Evolutionary conservation across 2,329 filamentous ascomycete genomes (phyloP), one percentile per base, ranked within the genome.

Genomic region (Orbilia quercus): DNA sequence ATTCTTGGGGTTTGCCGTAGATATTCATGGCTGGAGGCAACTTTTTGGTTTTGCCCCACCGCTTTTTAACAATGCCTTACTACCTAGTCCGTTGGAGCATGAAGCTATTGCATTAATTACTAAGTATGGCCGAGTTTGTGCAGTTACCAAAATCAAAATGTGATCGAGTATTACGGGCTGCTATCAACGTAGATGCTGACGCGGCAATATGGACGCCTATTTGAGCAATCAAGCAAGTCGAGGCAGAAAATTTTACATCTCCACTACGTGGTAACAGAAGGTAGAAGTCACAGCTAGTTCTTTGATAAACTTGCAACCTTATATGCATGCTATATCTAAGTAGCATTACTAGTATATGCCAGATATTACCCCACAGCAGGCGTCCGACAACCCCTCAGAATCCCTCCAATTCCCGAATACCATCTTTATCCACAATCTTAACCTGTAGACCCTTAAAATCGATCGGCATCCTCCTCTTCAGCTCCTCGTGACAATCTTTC

Each of bases 381-480:
- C 28, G 28, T 4, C 4, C 44, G 18, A 16, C 28, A 5, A 22
- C 25, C 11, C 16, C 50, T 44, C 54, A 53, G 28, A 72, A 72
- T 12, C 59, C 67, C 12, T 72, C 67, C 78, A 96, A 86, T 78
- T 95, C 91, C 77, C 87, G 84, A 75, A 99, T 90, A 9, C 96
- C 95, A 78, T 98, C 92, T 84, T 96, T 96, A 75, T 92, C 96
- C 79, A 99, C 88, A 36, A 92, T 90, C 86, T 98, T 98, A 79
- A 99, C 93, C 59, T 86, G 80, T 89, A 96, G 91, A 40, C 95
- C 95, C 86, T 99, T 99, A 87, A 98, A 99, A 82, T 99, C 95
- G 80, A 99, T 93, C 72, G 95, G 95, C 85, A 99, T 87, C 82
- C 96, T 88, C 81, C 95, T 89, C 87, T 97, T 96, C 80, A 99